Base-by-base conservation (phyloP, 2,329 filamentous ascomycete species). In the Colletotrichum sp. region DNA sequence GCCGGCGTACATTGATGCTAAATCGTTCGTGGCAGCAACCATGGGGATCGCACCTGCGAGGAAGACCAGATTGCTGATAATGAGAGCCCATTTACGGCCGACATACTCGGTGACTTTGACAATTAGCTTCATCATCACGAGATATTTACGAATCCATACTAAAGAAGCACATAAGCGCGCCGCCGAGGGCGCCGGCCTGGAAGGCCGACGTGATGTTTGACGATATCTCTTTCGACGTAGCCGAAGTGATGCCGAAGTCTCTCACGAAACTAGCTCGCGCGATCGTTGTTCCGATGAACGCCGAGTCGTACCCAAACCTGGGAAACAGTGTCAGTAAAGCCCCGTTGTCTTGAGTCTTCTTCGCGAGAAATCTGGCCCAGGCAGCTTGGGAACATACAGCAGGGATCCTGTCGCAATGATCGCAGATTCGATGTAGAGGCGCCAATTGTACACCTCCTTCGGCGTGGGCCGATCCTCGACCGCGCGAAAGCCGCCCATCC, bases 401-500 rank as follows among this genome's bases (percentile, higher is more conserved):
- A 88, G 64, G 2, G 86, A 87, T 16, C 89, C 88, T 21, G 87
- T 87, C 6, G 88, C 86, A 62, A 90, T 89, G 34, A 90, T 83
- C n/a, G 86, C 79, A 0, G 87, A 85, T 63, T 88, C 85, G 7
- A 81, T 83, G 78, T 90, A 90, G 26, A 90, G 81, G 5, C 86
- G 84, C 86, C 86, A 88, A 77, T 90, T 90, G 81, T 90, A 90
- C 77, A 91, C 89, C 81, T 90, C 88, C 75, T 86, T 85, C 24
- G 89, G 90, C 77, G 89, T 91, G 30, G 89, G 89, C 78, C 89
- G 85, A 80, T 91, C 89, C 80, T 91, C 89, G 49, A 88, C 87
- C 49, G 88, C 88, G 67, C 86, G 85, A 78, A 88, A 81, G 32
- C 84, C 83, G 71, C 81, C 83, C 84, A 86, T 85, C 6, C 24